Evolutionary conservation across 441 rosid species (phyloP).

Genomic region (Bruguiera hainesii): DNA sequence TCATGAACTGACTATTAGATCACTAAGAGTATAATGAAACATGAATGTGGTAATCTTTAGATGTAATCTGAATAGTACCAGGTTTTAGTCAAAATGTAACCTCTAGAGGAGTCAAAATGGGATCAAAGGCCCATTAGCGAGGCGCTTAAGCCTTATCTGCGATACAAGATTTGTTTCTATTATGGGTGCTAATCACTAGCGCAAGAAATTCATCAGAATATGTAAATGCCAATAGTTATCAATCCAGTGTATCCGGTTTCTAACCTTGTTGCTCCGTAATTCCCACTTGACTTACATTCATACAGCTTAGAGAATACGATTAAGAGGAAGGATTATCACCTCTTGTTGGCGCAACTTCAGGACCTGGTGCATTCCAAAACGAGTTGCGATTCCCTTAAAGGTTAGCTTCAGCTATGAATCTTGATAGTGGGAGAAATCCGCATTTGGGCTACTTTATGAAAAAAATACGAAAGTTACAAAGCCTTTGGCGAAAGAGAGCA

Average conservation of each 20-base stretch:
- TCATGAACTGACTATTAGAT: neutral
- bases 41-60: constrained; percentile 33
- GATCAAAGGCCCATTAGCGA: neutral
- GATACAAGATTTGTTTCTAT: too few species aligned
- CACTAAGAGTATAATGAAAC: neutral
- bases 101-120: neutral
- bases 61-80: constrained; percentile 40
- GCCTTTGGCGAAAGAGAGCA: neutral
- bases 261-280: neutral
- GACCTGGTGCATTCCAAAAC: constrained; percentile 83
- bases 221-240: too few species aligned
- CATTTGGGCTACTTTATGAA: constrained; percentile 80
- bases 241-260: too few species aligned
- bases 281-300: neutral
- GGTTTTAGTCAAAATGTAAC: constrained; percentile 13
- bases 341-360: constrained; percentile 59
- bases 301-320: neutral
- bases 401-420: constrained; percentile 54
- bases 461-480: constrained; percentile 28
- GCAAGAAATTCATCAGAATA: neutral
- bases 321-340: constrained; percentile 34
- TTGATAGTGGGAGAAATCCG: constrained; percentile 82
- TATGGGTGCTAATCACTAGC: neutral
- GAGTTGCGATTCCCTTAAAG: constrained; percentile 52
- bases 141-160: neutral